Evolutionary conservation across 495 filamentous ascomycete genomes (phyloP), one percentile per base, ranked within the genome.

Genomic region (Penicillium simplicissimum): DNA sequence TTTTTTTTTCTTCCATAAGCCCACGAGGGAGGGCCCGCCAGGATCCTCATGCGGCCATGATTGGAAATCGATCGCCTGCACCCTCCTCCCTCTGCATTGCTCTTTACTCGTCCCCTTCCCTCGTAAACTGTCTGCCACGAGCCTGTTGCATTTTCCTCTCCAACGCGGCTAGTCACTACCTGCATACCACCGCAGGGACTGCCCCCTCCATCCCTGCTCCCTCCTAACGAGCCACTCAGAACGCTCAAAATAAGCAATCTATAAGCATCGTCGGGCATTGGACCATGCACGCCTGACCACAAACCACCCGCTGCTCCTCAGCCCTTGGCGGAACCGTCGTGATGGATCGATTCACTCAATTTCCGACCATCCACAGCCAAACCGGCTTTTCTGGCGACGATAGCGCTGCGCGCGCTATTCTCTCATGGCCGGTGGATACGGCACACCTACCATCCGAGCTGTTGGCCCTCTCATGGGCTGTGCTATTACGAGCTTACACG

Each of bases 401-500:
- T 35, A 40, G 63, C 57, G 66, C 58, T 49, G 47, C 49, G 36
- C 52, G 67, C 38, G 49, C 63, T 23, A 54, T 61, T 35, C 15
- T 65, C 43, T 55, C 61, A 54, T 74, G 71, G 65, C 59, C 59
- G 31, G 59, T 70, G 53, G 63, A 69, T 52, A 58, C 42, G 4
- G 15, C 19, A 11, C 59, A 40, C 43, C 58, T 73, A 47, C 60
- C 72, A 7, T 33, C 61, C 13, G 67, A 79, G 37, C 40, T 65
- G 0, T 33, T 78, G 13, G 67, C 75, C 8, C 45, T 76, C 38
- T 69, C 74, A 38, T 82, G 80, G 80, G 76, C 77, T 17, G 14
- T 56, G 28, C 57, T 81, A 10, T 66, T 82, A 23, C 71, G 66
- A 28, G 72, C 75, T 14, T 80, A 77, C 42, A 75, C 72, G 3